Conservation (phyloP, 2,329 filamentous ascomycete species). For the Alternaria sp. region DNA sequence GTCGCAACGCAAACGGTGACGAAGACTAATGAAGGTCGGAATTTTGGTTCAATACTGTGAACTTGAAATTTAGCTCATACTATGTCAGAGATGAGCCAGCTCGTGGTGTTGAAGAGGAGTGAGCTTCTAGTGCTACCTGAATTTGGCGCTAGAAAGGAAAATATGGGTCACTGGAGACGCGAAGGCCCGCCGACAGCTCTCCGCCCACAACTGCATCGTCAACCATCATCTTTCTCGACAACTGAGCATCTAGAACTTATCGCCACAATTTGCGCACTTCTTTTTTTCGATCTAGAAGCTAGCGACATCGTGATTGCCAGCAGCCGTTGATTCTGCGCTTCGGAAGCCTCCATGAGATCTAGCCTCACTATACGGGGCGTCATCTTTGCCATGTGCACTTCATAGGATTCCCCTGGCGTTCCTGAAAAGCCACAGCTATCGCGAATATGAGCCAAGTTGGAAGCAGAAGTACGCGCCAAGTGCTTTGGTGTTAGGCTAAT, state of each 20-base stretch:
- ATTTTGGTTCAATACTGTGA: not conserved
- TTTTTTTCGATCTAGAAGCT: not conserved
- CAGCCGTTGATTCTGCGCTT: not conserved
- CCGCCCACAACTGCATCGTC: not conserved
- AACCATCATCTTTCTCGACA: not conserved
- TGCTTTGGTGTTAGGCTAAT: conserved; percentile 22
- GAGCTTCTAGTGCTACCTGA: not conserved
- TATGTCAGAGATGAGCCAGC: not conserved
- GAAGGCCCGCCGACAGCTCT: not conserved
- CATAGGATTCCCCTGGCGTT: not conserved
- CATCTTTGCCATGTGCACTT: not conserved
- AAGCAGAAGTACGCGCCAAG: conserved; percentile 12
- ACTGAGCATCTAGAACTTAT: not conserved
- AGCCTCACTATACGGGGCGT: not conserved
- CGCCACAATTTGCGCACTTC: not conserved
- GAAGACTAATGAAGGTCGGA: not conserved
- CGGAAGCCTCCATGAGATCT: not conserved
- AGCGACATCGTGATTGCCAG: not conserved
- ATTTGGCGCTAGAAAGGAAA: not conserved
- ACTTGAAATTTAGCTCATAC: not conserved
- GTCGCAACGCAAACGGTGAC: not conserved
- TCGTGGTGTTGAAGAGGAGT: not conserved
- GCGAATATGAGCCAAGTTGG: not conserved
- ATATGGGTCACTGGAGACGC: not conserved
- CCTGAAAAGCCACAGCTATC: not conserved